These are phyloP conservation scores for Globisporangium megalacanthum DNA, from an alignment of 352 stramenopile genomes.

Conservation along the genomic window DNA sequence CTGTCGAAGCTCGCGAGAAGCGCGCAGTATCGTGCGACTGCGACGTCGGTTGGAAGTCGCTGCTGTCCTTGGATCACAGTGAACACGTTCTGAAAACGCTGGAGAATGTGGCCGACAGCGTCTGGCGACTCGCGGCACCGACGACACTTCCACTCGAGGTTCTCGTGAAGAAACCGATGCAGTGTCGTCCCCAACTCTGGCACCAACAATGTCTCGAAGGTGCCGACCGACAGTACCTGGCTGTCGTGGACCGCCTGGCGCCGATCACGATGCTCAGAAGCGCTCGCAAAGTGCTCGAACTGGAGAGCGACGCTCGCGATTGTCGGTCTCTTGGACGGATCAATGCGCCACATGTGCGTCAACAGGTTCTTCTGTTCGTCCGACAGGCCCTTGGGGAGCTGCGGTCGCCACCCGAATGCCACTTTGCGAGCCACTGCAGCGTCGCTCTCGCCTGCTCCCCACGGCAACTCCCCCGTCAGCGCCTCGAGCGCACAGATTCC, in stretches of 20 bases:
- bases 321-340: not conserved
- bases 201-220: not conserved
- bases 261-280: not conserved
- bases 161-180: not conserved
- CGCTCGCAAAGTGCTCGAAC: not conserved
- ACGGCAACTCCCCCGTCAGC: conserved; percentile 2
- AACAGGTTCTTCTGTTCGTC: not conserved
- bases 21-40: not conserved
- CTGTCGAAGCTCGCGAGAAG: not conserved
- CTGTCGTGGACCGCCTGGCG: not conserved
- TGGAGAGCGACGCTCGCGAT: not conserved
- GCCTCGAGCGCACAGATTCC: conserved; percentile 3
- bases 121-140: not conserved
- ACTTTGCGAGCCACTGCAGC: not conserved
- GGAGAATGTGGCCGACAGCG: not conserved
- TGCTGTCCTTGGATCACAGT: not conserved
- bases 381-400: not conserved
- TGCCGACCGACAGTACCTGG: not conserved
- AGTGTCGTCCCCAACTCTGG: not conserved
- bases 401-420: not conserved
- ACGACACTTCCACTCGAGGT: not conserved
- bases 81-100: not conserved
- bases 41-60: not conserved
- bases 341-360: not conserved
- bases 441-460: not conserved